Evolutionary conservation across 2,329 filamentous ascomycete species (phyloP), one percentile per base, ranked within the genome.

Genomic region (Xylariaceae sp.): DNA sequence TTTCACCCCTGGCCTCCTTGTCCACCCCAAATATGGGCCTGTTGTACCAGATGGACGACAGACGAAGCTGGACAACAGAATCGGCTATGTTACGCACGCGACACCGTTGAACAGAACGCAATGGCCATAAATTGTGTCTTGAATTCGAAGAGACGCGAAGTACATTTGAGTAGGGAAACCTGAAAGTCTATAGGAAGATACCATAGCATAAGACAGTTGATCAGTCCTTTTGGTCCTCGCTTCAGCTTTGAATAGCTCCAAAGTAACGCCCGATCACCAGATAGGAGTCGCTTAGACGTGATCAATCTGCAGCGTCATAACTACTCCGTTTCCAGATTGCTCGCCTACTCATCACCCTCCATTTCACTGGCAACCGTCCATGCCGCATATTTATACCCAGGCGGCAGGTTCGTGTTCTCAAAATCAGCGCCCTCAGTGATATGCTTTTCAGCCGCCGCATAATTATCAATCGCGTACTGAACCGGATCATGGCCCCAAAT

Each of bases 401-500:
- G 51, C 5, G 59, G 58, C 2, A 58, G 53, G 47, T 66, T 65
- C 2, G 58, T 62, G 31, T 59, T 66, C 9, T 58, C 35, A 30
- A 65, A 67, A 1, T 52, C 14, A 9, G 18, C 17, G 0, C 54
- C 60, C 12, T 42, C 19, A 1, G 45, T 39, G 12, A 65, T 11
- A 45, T 60, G 51, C 4, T 27, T 38, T 2, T 56, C 44, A 12
- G 54, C 61, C n/a, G 55, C 18, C 2, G 48, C 39, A 32, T 62
- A 67, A 22, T 59, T 61, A 6, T 60, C 58, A n/a, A 53, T 44
- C 1, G 56, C 62, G 35, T 66, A 59, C 39, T 55, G 36, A 40
- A 51, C 68, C 76, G 15, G 53, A 19, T 61, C 48, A 15, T 61
- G 59, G 3, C 44, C 45, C 39, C 47, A 52, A 18, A 54, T 50